These are phyloP conservation scores for Phialophora macrospora DNA, from an alignment of 2,329 filamentous ascomycete species.

Conservation along the genomic window DNA sequence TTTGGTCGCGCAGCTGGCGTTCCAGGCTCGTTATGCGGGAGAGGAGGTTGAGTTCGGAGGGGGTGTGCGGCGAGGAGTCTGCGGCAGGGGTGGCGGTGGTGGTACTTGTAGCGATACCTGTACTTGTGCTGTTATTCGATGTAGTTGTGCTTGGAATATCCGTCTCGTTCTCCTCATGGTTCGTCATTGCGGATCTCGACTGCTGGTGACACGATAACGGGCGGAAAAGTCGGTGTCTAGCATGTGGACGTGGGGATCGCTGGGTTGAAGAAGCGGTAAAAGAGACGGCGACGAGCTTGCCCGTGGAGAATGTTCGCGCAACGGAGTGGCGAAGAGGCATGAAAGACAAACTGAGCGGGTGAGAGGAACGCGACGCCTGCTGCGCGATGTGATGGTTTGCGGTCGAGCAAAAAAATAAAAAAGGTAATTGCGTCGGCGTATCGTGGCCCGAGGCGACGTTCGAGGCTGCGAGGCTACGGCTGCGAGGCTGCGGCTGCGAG, in stretches of 20 bases:
- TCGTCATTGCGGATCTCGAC: not conserved
- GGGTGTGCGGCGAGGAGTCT: conserved; percentile 55
- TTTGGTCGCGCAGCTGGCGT: conserved; percentile 62
- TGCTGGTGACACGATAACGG: not conserved
- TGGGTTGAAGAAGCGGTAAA: not conserved
- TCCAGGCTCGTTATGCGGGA: conserved; percentile 71
- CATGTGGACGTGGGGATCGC: no score
- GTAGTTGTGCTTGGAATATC: not conserved
- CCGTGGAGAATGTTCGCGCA: conserved; percentile 15
- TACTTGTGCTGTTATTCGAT: not conserved
- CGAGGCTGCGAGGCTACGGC: conserved; percentile 5
- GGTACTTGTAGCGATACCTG: not conserved
- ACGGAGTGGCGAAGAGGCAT: conserved; percentile 22
- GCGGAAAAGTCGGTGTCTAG: not conserved
- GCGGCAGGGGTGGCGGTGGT: not conserved
- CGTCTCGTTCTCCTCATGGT: not conserved
- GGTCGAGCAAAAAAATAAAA: not conserved
- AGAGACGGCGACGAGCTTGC: conserved; percentile 26
- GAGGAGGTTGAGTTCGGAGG: conserved; percentile 70
- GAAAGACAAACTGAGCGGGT: not conserved
- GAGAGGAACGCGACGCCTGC: not conserved
- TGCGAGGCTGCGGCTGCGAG: no score
- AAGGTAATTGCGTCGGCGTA: not conserved
- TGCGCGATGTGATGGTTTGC: not conserved
- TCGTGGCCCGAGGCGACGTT: conserved; percentile 4